Conservation (phyloP, 2,329 filamentous ascomycete species). For the Phoma sp. region DNA sequence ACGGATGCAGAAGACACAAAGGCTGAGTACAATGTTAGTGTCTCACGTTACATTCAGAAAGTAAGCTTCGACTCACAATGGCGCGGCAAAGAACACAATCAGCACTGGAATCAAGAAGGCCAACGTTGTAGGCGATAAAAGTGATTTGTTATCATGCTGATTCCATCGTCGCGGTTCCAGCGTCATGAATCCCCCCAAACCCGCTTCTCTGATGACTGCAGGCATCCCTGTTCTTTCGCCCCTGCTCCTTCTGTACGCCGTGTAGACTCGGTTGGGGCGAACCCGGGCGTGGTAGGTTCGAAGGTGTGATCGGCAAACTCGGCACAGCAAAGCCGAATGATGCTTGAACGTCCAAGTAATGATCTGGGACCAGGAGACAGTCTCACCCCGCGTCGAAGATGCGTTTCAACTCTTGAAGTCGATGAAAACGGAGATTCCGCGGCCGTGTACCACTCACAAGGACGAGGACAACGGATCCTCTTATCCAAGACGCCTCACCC, state of each 20-base stretch:
- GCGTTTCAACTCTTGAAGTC: neutral
- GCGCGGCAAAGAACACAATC: slow-evolving; percentile 34
- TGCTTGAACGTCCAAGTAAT: slow-evolving; percentile 5
- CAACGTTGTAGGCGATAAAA: slow-evolving; percentile 38
- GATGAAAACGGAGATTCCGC: slow-evolving; percentile 3
- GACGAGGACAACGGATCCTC: neutral
- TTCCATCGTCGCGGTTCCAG: slow-evolving; percentile 13
- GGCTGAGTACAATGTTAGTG: slow-evolving; percentile 15
- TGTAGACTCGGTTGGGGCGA: neutral
- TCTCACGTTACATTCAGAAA: neutral
- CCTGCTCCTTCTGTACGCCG: slow-evolving; percentile 2
- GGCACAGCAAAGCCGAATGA: slow-evolving; percentile 8
- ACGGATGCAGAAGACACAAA: slow-evolving; percentile 32
- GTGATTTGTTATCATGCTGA: slow-evolving; percentile 14
- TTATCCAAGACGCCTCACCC: slow-evolving; percentile 14
- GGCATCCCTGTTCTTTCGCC: slow-evolving; percentile 14
- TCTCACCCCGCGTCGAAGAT: slow-evolving; percentile 1
- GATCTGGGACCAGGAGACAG: neutral
- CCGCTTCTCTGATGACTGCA: slow-evolving; percentile 3
- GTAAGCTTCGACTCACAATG: slow-evolving; percentile 33
- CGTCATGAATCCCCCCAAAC: neutral
- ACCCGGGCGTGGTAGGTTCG: slow-evolving; percentile 1
- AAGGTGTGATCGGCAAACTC: slow-evolving; percentile 9
- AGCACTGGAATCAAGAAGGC: slow-evolving; percentile 40
- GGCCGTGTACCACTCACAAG: neutral